Evolutionary conservation across 208 protist species (phyloP).

Genomic region (Tritrichomonas musculus): DNA sequence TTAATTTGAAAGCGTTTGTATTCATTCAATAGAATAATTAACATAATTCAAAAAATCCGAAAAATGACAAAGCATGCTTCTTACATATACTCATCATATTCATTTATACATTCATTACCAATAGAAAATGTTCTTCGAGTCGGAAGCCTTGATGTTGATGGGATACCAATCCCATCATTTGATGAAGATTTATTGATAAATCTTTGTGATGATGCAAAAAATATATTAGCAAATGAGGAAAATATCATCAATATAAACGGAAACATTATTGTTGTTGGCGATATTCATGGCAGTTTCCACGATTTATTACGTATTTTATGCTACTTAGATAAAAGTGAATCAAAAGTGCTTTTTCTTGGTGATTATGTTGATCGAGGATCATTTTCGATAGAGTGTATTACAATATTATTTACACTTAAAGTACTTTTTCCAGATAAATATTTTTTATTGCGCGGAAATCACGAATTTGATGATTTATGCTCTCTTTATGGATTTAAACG

Average conservation of each 20-base stretch:
- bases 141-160: too few relatives aligned
- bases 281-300: neutral
- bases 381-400: neutral
- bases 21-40: too few relatives aligned
- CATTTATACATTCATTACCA: too few relatives aligned
- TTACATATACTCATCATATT: too few relatives aligned
- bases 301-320: neutral
- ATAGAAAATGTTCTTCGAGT: too few relatives aligned
- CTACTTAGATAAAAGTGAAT: neutral
- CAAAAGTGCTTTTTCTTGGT: neutral
- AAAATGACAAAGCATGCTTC: too few relatives aligned
- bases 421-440: neutral
- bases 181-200: too few relatives aligned
- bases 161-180: too few relatives aligned
- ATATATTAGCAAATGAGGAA: conserved; percentile 28
- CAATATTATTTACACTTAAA: neutral
- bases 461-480: neutral
- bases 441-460: neutral
- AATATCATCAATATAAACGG: conserved; percentile 41
- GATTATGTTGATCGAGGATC: neutral
- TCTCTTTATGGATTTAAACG: neutral
- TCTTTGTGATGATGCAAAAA: neutral
- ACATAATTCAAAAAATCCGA: too few relatives aligned
- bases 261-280: conserved; percentile 33
- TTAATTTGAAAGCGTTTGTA: too few relatives aligned